These are phyloP conservation scores for Microdochium nivale DNA, from an alignment of 2,329 filamentous ascomycete species.

Conservation along the genomic window DNA sequence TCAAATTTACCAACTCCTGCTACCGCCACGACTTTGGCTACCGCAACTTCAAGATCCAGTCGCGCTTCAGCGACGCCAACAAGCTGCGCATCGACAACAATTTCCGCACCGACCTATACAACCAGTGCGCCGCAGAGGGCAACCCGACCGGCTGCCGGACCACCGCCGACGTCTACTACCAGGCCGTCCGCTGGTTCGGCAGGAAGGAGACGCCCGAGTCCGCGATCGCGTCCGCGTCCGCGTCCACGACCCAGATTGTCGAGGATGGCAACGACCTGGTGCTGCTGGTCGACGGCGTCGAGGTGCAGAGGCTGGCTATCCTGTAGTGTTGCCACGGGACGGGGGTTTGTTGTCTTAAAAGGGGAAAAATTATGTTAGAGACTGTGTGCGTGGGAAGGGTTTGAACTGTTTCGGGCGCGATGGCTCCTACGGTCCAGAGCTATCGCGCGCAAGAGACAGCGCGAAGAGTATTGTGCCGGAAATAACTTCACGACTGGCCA, in stretches of 20 bases:
- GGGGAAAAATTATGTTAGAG: too few relatives aligned
- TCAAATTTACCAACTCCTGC: constrained; percentile 34
- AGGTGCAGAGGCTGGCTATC: background rate
- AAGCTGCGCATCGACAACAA: constrained; percentile 38
- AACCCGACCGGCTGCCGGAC: constrained; percentile 17
- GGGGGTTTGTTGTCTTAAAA: too few relatives aligned
- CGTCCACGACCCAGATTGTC: background rate
- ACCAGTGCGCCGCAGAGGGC: constrained; percentile 20
- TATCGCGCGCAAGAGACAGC: too few relatives aligned
- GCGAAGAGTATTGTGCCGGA: too few relatives aligned
- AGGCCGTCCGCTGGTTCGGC: constrained; percentile 27
- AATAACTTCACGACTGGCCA: too few relatives aligned
- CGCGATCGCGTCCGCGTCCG: too few relatives aligned
- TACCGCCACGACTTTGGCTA: constrained; percentile 50
- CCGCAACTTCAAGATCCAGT: constrained; percentile 41
- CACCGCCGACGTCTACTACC: constrained; percentile 31
- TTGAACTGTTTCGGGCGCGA: too few relatives aligned
- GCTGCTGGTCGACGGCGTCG: background rate
- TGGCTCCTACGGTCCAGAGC: too few relatives aligned
- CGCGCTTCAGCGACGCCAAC: constrained; percentile 31
- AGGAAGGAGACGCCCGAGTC: too few relatives aligned
- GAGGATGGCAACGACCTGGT: background rate
- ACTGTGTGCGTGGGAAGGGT: too few relatives aligned
- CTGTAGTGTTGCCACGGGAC: too few relatives aligned
- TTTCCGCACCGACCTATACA: constrained; percentile 35